A percentile compares a stretch with the other conserved stretches of the same genome.
Conservation (phyloP, 2,329 filamentous ascomycete genomes). For the Myriosclerotinia duriaeana region DNA sequence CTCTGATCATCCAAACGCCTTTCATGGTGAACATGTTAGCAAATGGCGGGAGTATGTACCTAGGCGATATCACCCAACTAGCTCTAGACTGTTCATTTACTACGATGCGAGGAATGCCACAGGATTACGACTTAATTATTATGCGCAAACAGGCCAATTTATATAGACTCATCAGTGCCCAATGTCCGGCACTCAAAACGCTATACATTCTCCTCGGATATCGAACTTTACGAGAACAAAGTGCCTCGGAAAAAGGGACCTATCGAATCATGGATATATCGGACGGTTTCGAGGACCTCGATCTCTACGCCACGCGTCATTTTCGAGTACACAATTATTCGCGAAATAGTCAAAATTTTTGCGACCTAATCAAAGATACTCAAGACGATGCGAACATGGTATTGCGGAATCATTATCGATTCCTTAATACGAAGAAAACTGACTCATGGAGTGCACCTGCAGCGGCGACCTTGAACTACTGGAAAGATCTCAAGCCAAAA, state of each 20-base stretch:
- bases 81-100: background rate
- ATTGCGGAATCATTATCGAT: background rate
- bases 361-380: fast-evolving
- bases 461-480: background rate
- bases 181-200: background rate
- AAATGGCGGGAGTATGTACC: background rate
- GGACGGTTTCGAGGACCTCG: background rate
- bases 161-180: background rate
- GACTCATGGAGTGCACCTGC: background rate
- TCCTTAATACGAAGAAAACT: background rate
- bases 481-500: background rate
- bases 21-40: no score
- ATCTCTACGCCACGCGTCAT: background rate
- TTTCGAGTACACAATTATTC: background rate
- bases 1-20: background rate
- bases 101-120: no score
- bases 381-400: background rate
- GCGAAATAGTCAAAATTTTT: background rate
- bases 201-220: background rate
- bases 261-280: background rate
- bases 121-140: fast-evolving
- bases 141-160: background rate
- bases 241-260: background rate
- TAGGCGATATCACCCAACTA: background rate
- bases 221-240: no score